Base-by-base conservation (phyloP, 345 rosid genomes). In the Arabis hirsuta region DNA sequence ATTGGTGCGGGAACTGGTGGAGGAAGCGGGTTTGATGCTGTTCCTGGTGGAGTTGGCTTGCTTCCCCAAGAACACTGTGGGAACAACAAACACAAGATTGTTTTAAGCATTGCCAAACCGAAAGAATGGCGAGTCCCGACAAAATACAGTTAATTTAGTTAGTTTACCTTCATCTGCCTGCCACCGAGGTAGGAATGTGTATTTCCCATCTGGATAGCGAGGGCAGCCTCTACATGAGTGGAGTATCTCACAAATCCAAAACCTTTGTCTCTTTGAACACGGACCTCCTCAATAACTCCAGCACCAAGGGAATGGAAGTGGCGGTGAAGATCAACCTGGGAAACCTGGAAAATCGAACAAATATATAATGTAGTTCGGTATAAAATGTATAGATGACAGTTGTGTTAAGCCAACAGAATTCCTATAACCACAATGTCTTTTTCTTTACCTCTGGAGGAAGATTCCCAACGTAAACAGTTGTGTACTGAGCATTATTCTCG, bases 51-150 rank as follows among this genome's bases (percentile, higher is more conserved):
- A 50, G 87, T 84, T 62, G 87, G 83, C 78, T 84, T 84, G 77
- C 87, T 84, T 63, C 87, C 87, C 87, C 87, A 81, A 42, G 87
- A 84, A 62, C 85, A 81, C 85, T 84, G 64, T 62, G 45, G 39
- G 7, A 57, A 50, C 43, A 66, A 50, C 14, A 34, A 10, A 19
- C 52, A 1, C 14, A 12, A 27, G n/a, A 3, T 12, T 2, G 38
- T 38, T 56, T 22, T 56, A 8, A 65, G 57, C 48, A 34, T 64
- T 24, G 22, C 50, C 47, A 36, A 63, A 62, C 46, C 19, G 2
- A 24, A 27, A 38, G 43, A 16, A 44, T 31, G 61, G 11, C 12
- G 10, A 20, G 6, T 69, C 34, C 34, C 31, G 7, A 24, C 11
- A 20, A 56, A 10, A 26, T 38, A 12, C 19, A 63, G n/a, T 31